phyloP scores from a whole-genome alignment of 2,329 filamentous ascomycete genomes.

The Trichocomaceae sp. region DNA sequence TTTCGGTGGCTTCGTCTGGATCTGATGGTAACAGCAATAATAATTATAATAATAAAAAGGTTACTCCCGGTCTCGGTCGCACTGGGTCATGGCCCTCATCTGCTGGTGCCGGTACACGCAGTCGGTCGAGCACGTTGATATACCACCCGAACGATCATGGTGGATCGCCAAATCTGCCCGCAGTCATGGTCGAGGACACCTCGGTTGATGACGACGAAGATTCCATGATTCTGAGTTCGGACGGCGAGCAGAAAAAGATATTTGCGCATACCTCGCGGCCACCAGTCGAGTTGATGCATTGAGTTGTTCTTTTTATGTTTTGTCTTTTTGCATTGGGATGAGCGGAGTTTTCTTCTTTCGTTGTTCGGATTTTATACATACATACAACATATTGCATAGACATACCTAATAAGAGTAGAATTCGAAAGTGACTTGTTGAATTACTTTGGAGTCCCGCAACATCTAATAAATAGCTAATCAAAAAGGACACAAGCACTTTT shows the following conservation, averaged over 20 bases:
- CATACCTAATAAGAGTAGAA: neutral
- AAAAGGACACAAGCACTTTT: slow-evolving; percentile 37
- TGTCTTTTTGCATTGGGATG: neutral
- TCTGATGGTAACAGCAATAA: neutral
- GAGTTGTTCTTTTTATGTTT: neutral
- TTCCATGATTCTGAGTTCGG: slow-evolving; percentile 24
- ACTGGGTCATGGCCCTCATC: slow-evolving; percentile 19
- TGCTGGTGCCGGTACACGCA: slow-evolving; percentile 29
- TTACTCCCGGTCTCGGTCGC: neutral
- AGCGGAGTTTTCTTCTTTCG: neutral
- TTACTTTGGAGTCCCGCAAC: neutral
- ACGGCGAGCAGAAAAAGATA: slow-evolving; percentile 35
- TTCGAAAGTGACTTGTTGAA: neutral
- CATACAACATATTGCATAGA: neutral
- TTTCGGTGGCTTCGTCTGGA: slow-evolving; percentile 21
- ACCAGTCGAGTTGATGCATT: slow-evolving; percentile 52
- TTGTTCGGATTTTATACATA: slow-evolving; percentile 1
- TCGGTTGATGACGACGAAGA: slow-evolving; percentile 39
- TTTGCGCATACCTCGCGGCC: slow-evolving; percentile 49
- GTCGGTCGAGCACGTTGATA: slow-evolving; percentile 54
- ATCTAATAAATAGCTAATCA: slow-evolving; percentile 18
- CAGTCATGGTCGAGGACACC: slow-evolving; percentile 59
- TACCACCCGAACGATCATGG: slow-evolving; percentile 59
- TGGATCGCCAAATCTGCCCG: slow-evolving; percentile 52
- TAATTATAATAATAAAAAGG: slow-evolving; percentile 12